These are phyloP conservation scores for Scenedesmus sp. DNA, from an alignment of 163 green algal species.

Conservation along the genomic window DNA sequence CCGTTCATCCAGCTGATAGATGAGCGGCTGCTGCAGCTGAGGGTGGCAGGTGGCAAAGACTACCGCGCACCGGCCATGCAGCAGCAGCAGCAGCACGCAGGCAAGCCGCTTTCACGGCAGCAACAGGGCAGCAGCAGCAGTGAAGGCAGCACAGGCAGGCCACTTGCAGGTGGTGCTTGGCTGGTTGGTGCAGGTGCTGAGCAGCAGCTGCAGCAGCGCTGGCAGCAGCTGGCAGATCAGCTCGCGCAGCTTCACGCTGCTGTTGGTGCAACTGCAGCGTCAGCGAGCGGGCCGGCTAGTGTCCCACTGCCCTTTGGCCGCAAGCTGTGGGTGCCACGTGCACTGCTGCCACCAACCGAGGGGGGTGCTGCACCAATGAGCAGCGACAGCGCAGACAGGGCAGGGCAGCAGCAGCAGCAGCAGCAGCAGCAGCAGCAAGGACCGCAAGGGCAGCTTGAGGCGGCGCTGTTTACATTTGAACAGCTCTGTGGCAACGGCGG, in stretches of 20 bases:
- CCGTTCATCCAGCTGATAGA: slow-evolving; percentile 89
- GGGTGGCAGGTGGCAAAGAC: slow-evolving; percentile 49
- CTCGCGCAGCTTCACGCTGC: background rate
- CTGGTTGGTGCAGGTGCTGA: background rate
- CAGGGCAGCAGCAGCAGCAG: background rate
- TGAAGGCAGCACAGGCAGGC: background rate
- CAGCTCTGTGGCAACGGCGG: slow-evolving; percentile 24
- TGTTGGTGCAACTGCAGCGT: background rate
- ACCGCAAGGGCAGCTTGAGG: background rate
- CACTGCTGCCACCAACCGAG: background rate
- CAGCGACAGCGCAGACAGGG: background rate
- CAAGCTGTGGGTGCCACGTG: slow-evolving; percentile 11
- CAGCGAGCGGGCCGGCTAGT: background rate
- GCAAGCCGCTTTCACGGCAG: background rate
- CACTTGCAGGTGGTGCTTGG: slow-evolving; percentile 8
- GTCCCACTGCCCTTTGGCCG: slow-evolving; percentile 36
- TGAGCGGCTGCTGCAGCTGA: slow-evolving; percentile 74
- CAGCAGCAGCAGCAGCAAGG: slow-evolving; percentile 22
- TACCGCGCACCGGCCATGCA: slow-evolving; percentile 25
- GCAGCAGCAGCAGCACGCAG: background rate
- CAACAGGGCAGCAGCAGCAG: slow-evolving; percentile 35
- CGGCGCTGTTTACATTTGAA: slow-evolving; percentile 57
- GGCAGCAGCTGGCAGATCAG: background rate
- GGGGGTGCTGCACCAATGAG: background rate
- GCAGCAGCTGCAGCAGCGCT: slow-evolving; percentile 5